phyloP scores from a whole-genome alignment of 139 green algal genomes.

The Haematococcus sp. region DNA sequence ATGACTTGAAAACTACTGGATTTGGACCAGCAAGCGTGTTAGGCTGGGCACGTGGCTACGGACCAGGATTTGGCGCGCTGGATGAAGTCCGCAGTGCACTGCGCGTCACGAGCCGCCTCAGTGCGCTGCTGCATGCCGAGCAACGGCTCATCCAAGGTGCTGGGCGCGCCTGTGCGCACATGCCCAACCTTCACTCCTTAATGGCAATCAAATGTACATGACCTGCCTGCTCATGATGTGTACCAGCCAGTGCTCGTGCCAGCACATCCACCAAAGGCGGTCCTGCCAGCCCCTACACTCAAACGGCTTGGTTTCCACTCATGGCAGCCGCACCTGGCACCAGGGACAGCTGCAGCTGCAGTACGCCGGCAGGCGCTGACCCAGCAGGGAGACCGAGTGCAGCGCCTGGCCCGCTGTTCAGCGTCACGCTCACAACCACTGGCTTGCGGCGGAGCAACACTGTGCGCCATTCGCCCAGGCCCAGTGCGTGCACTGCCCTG shows the following conservation, averaged over 20 bases:
- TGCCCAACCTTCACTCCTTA: neutral
- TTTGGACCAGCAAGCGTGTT: too few species aligned
- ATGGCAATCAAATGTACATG: neutral
- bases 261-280: neutral
- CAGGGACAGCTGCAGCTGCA: conserved; percentile 38
- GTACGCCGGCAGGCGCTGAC: conserved; percentile 25
- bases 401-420: conserved; percentile 26
- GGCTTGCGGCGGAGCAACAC: conserved; percentile 17
- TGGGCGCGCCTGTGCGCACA: neutral
- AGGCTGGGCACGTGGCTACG: too few species aligned
- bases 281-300: too few species aligned
- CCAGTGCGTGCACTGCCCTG: conserved; percentile 19
- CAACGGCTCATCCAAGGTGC: conserved; percentile 25
- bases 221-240: neutral
- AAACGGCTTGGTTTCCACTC: too few species aligned
- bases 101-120: conserved; percentile 24
- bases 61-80: conserved; percentile 20
- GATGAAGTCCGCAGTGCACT: conserved; percentile 25
- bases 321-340: neutral
- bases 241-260: neutral
- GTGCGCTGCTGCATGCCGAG: conserved; percentile 30
- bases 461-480: conserved; percentile 32
- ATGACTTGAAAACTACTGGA: too few species aligned
- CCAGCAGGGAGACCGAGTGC: conserved; percentile 19
- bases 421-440: conserved; percentile 33